Conservation (phyloP, 495 filamentous ascomycete species). For the Sabuloglossum arenarium region DNA sequence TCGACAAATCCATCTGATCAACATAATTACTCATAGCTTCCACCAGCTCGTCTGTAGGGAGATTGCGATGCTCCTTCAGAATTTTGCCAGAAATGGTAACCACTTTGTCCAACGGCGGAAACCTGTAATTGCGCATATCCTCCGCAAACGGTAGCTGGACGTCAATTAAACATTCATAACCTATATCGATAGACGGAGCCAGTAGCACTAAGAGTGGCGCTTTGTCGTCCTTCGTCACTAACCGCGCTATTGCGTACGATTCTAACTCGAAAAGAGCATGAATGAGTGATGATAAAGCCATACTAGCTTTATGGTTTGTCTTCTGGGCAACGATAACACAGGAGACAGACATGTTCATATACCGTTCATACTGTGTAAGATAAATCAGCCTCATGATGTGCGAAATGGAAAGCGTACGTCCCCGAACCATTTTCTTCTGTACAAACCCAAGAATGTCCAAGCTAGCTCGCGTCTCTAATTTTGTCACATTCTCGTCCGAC, state of each 20-base stretch:
- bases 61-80: constrained; percentile 64
- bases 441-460: constrained; percentile 81
- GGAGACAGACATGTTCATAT: constrained; percentile 61
- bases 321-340: constrained; percentile 54
- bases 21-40: constrained; percentile 79
- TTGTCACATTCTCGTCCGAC: constrained; percentile 63
- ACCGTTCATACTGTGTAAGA: constrained; percentile 49
- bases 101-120: constrained; percentile 76
- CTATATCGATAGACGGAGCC: constrained; percentile 56
- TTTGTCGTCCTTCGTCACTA: constrained; percentile 64
- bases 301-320: constrained; percentile 48
- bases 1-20: constrained; percentile 76
- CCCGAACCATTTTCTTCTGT: constrained; percentile 39
- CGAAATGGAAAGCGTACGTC: background rate
- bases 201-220: constrained; percentile 63
- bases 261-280: constrained; percentile 74
- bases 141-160: constrained; percentile 87
- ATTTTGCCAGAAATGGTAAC: constrained; percentile 75
- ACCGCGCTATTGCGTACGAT: constrained; percentile 67
- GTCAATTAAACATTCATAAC: constrained; percentile 78
- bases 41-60: constrained; percentile 54
- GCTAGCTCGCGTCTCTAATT: constrained; percentile 49
- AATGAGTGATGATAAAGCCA: constrained; percentile 78
- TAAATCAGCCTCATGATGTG: constrained; percentile 6
- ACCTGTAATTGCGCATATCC: constrained; percentile 72